Evolutionary conservation across 345 rosid species (phyloP), one percentile per base, ranked within the genome.

Genomic region (Eucalyptus regnans): DNA sequence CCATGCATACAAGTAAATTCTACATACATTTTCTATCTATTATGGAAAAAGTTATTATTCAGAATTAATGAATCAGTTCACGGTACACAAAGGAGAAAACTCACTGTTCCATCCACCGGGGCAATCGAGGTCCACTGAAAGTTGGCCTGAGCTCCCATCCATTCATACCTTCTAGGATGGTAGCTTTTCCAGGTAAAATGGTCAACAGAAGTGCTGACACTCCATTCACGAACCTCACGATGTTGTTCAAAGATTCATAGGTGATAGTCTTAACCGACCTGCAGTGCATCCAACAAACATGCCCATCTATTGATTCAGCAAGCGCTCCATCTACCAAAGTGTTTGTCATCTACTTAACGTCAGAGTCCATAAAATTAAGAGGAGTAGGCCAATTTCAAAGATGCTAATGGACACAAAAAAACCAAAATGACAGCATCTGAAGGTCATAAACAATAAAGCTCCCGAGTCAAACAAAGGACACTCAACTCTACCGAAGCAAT

Each of bases 121-220:
- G 99, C 51, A 98, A 92, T 31, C 97, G 95, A 52, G 99, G 99
- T 88, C 98, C 99, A 64, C 96, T 96, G 33, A 98, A 91, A 6
- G 96, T 93, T 7, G 99, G 99, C 92, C 97, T 91, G 87, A 98
- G 99, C 94, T 97, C 99, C 99, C 99, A 97, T 41, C 99, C 99
- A 86, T 96, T 95, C 87, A 98, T 91, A 64, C 99, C 98, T 95
- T 98, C 98, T 62, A 98, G 97, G 85, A 95, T 92, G 89, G 91
- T 91, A 88, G 96, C 94, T 90, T 98, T 95, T 68, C 98, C 99
- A 1, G 98, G 99, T 58, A 98, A 87, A 92, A 97, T 1, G 33
- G 97, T 89, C 92, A 98, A 90, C 46, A 98, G 87, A 91, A 98
- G 93, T 33, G 97, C 99, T 2, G 98, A 98, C 15, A 96, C 90